phyloP scores from a whole-genome alignment of 2,329 filamentous ascomycete species.

The Paraphoma sp. region DNA sequence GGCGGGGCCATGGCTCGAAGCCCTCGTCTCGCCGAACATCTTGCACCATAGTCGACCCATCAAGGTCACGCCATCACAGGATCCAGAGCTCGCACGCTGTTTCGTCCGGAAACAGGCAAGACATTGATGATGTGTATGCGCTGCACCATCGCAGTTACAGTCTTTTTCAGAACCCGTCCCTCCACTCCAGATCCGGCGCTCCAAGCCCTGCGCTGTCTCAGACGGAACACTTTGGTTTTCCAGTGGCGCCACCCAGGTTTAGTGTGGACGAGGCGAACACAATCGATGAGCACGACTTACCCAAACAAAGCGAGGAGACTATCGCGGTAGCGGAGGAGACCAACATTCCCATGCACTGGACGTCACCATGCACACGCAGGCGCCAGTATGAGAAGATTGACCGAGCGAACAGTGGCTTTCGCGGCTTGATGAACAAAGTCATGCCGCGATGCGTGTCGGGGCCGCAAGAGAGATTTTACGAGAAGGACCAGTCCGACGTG shows the following conservation, averaged over 20 bases:
- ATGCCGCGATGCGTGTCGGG: constrained; percentile 44
- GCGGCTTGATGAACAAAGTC: constrained; percentile 40
- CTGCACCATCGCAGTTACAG: constrained; percentile 49
- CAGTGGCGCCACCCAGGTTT: constrained; percentile 18
- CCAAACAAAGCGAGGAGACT: constrained; percentile 26
- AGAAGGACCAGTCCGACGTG: constrained; percentile 43
- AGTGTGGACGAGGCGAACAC: constrained; percentile 23
- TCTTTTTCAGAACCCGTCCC: constrained; percentile 42
- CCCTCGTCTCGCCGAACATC: constrained; percentile 46
- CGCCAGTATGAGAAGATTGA: constrained; percentile 48
- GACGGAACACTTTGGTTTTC: constrained; percentile 14
- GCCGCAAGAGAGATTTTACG: constrained; percentile 44
- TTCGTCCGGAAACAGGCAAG: constrained; percentile 30
- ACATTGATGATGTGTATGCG: constrained; percentile 49
- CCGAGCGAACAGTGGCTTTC: constrained; percentile 44
- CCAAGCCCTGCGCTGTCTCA: constrained; percentile 31
- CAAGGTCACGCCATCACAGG: constrained; percentile 42
- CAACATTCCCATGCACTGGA: constrained; percentile 47
- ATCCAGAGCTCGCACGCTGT: constrained; percentile 42
- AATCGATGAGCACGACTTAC: constrained; percentile 11
- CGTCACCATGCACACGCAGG: constrained; percentile 41
- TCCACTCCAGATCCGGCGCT: constrained; percentile 28
- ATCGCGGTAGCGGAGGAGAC: constrained; percentile 12
- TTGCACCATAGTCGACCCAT: constrained; percentile 42
- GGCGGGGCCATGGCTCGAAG: constrained; percentile 37